phyloP scores from a whole-genome alignment of 495 filamentous ascomycete genomes.

The Xylaria grammica region DNA sequence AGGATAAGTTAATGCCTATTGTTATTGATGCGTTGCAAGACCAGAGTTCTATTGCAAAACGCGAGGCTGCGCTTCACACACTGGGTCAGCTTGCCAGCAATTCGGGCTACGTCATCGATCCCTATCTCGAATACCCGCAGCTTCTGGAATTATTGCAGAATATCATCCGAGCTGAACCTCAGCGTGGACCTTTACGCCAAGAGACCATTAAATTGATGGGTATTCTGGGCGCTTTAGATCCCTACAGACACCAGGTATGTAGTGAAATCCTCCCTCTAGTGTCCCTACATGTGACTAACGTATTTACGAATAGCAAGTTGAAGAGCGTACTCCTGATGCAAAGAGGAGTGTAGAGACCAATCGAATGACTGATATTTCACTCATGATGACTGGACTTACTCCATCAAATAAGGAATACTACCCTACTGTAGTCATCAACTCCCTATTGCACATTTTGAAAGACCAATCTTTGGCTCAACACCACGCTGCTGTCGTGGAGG shows the following conservation, averaged over 20 bases:
- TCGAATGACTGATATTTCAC: slow-evolving; percentile 85
- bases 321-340: slow-evolving; percentile 66
- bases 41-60: slow-evolving; percentile 82
- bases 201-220: slow-evolving; percentile 96
- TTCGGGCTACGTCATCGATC: slow-evolving; percentile 96
- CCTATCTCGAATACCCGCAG: slow-evolving; percentile 92
- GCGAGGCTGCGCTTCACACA: slow-evolving; percentile 88
- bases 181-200: slow-evolving; percentile 76
- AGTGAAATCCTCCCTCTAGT: slow-evolving; percentile 20
- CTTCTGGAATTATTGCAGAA: slow-evolving; percentile 89
- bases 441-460: slow-evolving; percentile 85
- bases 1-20: slow-evolving; percentile 89
- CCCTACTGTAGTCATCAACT: slow-evolving; percentile 96
- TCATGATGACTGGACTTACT: slow-evolving; percentile 97
- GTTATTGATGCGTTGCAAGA: slow-evolving; percentile 93
- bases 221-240: slow-evolving; percentile 93
- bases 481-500: slow-evolving; percentile 95
- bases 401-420: slow-evolving; percentile 98
- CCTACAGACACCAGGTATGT: slow-evolving; percentile 86
- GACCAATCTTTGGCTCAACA: slow-evolving; percentile 86
- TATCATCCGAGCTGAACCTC: slow-evolving; percentile 89
- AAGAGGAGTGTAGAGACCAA: slow-evolving; percentile 65
- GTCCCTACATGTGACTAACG: background rate
- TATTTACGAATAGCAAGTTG: slow-evolving; percentile 52
- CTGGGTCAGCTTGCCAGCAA: slow-evolving; percentile 92